Percentiles rank a stretch among this genome's conserved stretches.
Conservation (phyloP, 2,329 filamentous ascomycete genomes). For the Boeremia exigua region DNA sequence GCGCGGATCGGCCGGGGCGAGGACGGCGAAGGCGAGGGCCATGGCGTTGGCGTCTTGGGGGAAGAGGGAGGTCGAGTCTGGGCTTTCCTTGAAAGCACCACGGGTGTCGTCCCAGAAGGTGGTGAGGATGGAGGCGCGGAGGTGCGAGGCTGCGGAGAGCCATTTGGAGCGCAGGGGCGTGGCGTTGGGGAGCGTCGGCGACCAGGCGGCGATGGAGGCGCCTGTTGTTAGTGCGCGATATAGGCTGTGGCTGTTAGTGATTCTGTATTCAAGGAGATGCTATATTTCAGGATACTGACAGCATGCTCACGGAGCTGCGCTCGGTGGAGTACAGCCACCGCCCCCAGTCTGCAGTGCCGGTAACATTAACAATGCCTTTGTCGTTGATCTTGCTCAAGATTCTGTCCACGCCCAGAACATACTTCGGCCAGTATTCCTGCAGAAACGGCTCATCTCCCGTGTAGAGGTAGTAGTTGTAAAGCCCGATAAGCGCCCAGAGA, state of each 20-base stretch:
- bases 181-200: background rate
- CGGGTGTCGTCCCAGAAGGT: constrained; percentile 33
- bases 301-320: constrained; percentile 11
- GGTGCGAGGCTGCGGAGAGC: too few species aligned
- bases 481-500: constrained; percentile 64
- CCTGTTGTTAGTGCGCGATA: constrained; percentile 1
- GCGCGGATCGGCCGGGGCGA: constrained; percentile 41
- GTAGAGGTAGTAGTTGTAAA: constrained; percentile 64
- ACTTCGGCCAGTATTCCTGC: constrained; percentile 55
- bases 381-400: constrained; percentile 48
- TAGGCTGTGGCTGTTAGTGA: too few species aligned
- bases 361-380: constrained; percentile 58
- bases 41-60: constrained; percentile 64
- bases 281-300: constrained; percentile 4
- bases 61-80: constrained; percentile 43
- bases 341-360: constrained; percentile 59
- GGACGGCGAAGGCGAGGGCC: constrained; percentile 58
- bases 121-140: constrained; percentile 31
- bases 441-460: constrained; percentile 60
- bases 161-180: background rate
- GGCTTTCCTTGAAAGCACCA: constrained; percentile 49
- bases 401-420: constrained; percentile 56
- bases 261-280: too few species aligned
- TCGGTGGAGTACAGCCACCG: constrained; percentile 43
- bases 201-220: background rate